Evolutionary conservation across 2,329 filamentous ascomycete species (phyloP).

Genomic region (Trichoderma sp.): DNA sequence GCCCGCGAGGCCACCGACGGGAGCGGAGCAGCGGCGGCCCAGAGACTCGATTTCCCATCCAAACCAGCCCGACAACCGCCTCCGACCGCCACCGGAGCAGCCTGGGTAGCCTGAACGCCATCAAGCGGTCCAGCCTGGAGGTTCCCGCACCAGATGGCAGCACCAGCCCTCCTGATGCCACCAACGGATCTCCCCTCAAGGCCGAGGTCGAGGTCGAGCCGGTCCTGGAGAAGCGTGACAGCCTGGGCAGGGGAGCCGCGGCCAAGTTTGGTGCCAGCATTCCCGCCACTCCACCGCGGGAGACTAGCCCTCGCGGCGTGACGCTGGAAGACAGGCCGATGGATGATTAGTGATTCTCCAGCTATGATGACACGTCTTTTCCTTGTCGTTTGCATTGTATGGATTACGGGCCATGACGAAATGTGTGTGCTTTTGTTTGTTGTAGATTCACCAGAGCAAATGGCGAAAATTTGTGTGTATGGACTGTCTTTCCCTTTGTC

Average conservation of each 20-base stretch:
- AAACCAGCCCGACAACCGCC: constrained; percentile 60
- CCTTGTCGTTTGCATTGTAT: constrained; percentile 18
- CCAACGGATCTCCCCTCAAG: constrained; percentile 41
- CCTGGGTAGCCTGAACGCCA: constrained; percentile 47
- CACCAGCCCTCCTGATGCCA: constrained; percentile 37
- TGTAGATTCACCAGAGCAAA: constrained; percentile 13
- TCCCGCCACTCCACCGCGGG: constrained; percentile 31
- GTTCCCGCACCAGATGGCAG: constrained; percentile 63
- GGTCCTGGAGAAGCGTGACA: constrained; percentile 59
- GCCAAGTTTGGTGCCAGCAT: constrained; percentile 47
- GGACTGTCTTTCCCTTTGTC: constrained; percentile 4
- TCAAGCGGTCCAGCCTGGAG: constrained; percentile 70
- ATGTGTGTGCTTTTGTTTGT: constrained; percentile 9
- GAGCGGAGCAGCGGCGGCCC: constrained; percentile 73
- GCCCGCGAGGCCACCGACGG: constrained; percentile 63
- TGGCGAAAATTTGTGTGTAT: not conserved
- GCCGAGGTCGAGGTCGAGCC: constrained; percentile 22
- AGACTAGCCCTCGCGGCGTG: constrained; percentile 41
- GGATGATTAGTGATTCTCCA: constrained; percentile 41
- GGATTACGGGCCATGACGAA: constrained; percentile 21
- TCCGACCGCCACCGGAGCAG: constrained; percentile 51
- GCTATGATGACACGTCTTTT: not conserved
- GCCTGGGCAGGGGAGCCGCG: constrained; percentile 50
- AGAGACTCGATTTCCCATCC: constrained; percentile 81
- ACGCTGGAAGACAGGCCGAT: constrained; percentile 53